Evolutionary conservation across 306 rosid genomes (phyloP), one percentile per base, ranked within the genome.

Genomic region (Cicer chorassanicum): DNA sequence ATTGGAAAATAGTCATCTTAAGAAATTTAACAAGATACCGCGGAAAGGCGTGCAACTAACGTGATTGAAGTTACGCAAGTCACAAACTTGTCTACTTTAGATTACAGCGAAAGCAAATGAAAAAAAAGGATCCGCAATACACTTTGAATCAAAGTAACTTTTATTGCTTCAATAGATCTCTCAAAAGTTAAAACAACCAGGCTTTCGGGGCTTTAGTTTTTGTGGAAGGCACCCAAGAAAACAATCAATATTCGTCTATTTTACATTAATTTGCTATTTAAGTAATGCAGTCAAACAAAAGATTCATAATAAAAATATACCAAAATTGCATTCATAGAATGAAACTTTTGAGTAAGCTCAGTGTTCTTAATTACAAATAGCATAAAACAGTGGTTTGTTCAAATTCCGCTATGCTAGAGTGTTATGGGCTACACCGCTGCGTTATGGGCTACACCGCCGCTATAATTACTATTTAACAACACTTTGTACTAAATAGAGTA

Each of bases 211-310:
- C 53, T 59, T 18, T 56, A 48, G 46, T 39, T 14, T 13, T 19
- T 24, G 61, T 39, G 29, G 41, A 68, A 46, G 46, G 53, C 34
- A 59, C 54, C 42, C 0, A 16, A 54, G 59, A 66, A 54, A 68
- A 68, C 34, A 56, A 8, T 36, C 36, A 44, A 43, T n/a, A 61
- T 53, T 12, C 11, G 43, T 53, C 51, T 53, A 65, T 34, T 44
- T 8, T 44, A 62, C 78, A 64, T 13, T 60, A 53, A 8, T 61
- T 53, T 14, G 44, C 24, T 15, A 57, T 57, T 19, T 14, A 18
- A 78, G 64, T 8, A 57, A 46, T 13, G 21, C 39, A 46, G 46
- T 61, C 40, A 57, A 55, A 50, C 60, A 45, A 34, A 57, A 57
- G 7, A 29, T 61, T 49, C 53, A 63, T 24, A 79, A 53, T 12